Conservation (phyloP, 257 asterid genomes). For the Scutellaria baicalensis region DNA sequence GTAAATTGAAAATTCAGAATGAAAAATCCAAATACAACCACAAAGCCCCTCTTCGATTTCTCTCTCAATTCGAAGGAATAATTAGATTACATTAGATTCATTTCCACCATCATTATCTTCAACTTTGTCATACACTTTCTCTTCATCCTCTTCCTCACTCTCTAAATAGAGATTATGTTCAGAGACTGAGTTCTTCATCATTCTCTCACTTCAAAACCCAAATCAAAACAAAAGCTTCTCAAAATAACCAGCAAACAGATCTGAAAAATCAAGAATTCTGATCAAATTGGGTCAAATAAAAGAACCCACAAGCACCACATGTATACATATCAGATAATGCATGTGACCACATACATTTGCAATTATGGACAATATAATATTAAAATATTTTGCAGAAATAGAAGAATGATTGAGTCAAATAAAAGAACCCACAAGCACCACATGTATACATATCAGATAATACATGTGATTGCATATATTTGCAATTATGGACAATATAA, state of each 20-base stretch:
- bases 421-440: neutral
- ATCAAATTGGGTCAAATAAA: neutral
- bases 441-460: neutral
- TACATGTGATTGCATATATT: constrained; percentile 12
- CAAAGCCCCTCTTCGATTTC: too few species aligned
- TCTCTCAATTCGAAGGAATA: too few species aligned
- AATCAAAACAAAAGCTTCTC: constrained; percentile 10
- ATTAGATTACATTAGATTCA: constrained; percentile 54
- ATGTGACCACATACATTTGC: constrained; percentile 14
- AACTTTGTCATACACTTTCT: constrained; percentile 31
- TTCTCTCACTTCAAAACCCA: constrained; percentile 21
- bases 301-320: constrained; percentile 1
- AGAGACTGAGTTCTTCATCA: constrained; percentile 73
- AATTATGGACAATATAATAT: neutral
- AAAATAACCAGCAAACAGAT: neutral
- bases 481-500: constrained; percentile 7
- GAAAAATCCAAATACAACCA: too few species aligned
- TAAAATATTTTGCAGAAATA: constrained; percentile 9
- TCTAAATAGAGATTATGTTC: constrained; percentile 80
- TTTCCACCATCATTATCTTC: constrained; percentile 38
- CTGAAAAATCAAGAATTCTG: constrained; percentile 14
- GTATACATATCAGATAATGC: neutral
- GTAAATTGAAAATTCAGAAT: too few species aligned
- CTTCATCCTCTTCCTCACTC: constrained; percentile 71
- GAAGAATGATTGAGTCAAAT: neutral